Conservation (phyloP, 768 basidiomycete genomes). For the Termitomyces eurrhizus region DNA sequence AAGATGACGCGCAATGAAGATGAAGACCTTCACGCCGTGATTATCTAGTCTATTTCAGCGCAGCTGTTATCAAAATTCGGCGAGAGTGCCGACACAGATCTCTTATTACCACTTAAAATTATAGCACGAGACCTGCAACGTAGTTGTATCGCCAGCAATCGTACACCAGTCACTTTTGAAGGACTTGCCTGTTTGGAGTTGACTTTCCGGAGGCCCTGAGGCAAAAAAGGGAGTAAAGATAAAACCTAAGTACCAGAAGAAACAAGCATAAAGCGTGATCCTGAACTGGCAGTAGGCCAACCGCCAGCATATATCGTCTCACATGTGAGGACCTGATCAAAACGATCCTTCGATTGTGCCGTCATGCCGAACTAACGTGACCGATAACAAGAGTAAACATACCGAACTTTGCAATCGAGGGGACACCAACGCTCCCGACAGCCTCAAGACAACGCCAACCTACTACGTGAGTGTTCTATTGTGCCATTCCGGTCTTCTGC, state of each 20-base stretch:
- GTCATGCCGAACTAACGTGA: conserved; percentile 7
- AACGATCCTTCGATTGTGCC: not conserved
- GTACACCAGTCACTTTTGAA: no score
- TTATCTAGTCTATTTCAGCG: not conserved
- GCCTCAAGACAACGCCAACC: conserved; percentile 33
- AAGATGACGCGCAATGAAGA: not conserved
- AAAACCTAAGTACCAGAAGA: no score
- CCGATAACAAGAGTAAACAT: conserved; percentile 15
- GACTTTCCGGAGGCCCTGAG: no score
- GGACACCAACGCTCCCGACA: conserved; percentile 6
- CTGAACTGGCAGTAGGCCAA: no score
- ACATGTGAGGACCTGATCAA: no score
- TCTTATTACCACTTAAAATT: not conserved
- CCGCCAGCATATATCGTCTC: no score
- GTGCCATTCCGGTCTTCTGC: not conserved
- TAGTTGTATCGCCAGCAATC: no score
- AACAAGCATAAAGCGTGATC: no score
- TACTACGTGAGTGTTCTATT: conserved; percentile 29
- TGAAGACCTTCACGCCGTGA: conserved; percentile 21
- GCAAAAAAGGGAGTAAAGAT: no score
- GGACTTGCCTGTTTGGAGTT: no score
- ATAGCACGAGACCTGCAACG: not conserved
- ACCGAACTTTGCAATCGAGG: conserved; percentile 8
- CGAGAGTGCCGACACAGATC: conserved; percentile 6
- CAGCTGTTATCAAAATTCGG: not conserved